Base-by-base conservation (phyloP, 371 early-diverging fungal species). In the Rhizopus microsporus region DNA sequence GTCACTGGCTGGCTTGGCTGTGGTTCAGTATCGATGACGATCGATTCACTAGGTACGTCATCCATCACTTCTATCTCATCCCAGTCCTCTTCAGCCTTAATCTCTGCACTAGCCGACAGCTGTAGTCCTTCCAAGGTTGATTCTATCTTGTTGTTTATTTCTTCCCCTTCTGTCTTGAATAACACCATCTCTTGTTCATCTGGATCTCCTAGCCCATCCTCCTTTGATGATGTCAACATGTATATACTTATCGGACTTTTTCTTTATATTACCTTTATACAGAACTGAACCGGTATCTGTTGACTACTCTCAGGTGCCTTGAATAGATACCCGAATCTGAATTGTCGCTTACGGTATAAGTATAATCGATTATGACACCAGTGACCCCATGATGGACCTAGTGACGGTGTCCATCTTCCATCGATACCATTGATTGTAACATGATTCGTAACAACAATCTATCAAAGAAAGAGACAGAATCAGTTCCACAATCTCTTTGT, bases 321-420 rank as follows among this genome's bases (percentile, higher is more conserved):
- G 35, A 57, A 65, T 16, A 65, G 42, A 10, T 56, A 60, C 4
- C 61, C 66, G 34, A 39, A 65, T 4, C 57, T 32, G 34, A 15
- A 54, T 9, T 54, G 30, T 39, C 51, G 38, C 15, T 46, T 53
- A 33, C 55, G 54, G 31, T 38, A 66, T n/a, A 66, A 29, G 17
- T 57, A 61, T 15, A 66, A n/a, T n/a, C 66, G 57, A 40, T 51
- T 61, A 4, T 50, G 33, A 49, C 61, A 66, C 57, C 57, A 58
- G n/a, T 54, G 32, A 4, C 66, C 66, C 61, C 66, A 66, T 5
- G 45, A 37, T 30, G 51, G 16, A 35, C 62, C 57, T 32, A 66
- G 30, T 2, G 62, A 66, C 6, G 66, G 66, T 37, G 42, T 54
- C 61, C 61, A 66, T 30, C 43, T 42, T 6, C 30, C 45, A 33